Evolutionary conservation across 73 alveolate genomes (phyloP), one percentile per base, ranked within the genome.

Genomic region (Paraurostyla sp.): DNA sequence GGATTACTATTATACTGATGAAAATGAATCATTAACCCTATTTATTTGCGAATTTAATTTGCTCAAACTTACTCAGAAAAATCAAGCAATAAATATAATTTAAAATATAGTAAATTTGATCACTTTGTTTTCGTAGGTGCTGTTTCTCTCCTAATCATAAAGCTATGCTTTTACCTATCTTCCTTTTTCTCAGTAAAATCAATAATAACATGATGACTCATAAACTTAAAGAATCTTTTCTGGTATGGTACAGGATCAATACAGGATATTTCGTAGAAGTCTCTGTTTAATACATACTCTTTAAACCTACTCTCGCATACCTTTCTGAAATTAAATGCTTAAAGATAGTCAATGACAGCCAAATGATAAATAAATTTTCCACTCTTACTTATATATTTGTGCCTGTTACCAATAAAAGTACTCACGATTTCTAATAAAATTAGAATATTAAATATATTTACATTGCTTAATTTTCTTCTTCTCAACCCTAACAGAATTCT

Each of bases 341-440:
- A 96, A 43, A 97, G 87, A 86, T 96, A 97, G 89, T 97, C 99
- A 59, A 97, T 97, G 36, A 97, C 91, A 16, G 97, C 96, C 13
- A 97, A 63, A 75, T 96, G 98, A 83, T 97, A 97, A 49, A 90
- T 85, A 89, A 60, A 96, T 62, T 87, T 90, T 29, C 85, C 90
- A 80, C 89, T 42, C 48, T 87, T 80, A 22, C 94, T 84, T 3
- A 80, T 9, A 45, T 76, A 90, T 75, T 30, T 76, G 49, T 91
- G 96, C 35, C 95, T 63, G 32, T 45, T 83, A 23, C 60, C 82
- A 38, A 35, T 40, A 38, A 65, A 65, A 7, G 82, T 38, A 11
- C 30, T 16, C 27, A 76, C 43, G 27, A 76, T 35, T 25, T 49
- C 89, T 58, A 65, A 40, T 16, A 60, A 16, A 18, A 13, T 40